Evolutionary conservation across 495 filamentous ascomycete genomes (phyloP), one percentile per base, ranked within the genome.

Genomic region (Echria macrotheca): DNA sequence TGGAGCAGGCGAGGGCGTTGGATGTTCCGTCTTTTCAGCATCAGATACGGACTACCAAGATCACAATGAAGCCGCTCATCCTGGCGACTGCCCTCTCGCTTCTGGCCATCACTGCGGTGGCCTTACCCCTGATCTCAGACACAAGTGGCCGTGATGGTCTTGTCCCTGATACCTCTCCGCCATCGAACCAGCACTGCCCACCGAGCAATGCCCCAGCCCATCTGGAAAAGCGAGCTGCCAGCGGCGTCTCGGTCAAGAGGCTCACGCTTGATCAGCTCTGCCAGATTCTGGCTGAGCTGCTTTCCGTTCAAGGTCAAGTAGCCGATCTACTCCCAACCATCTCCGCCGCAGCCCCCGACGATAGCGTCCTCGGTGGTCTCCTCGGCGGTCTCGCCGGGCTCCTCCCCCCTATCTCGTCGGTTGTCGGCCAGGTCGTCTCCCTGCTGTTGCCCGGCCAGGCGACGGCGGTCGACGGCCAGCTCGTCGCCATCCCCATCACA

Each of bases 1-100:
- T 17, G 12, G 23, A 6, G 5, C 33, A 41, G 19, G 5, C n/a
- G 38, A 25, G 22, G 38, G 38, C 24, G 15, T 17, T 9, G 36
- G 36, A 41, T 4, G 3, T 12, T 17, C 38, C 1, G 6, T 2
- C n/a, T 3, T 3, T 35, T 15, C 9, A 10, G 31, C 3, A 35
- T 3, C 31, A 35, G 17, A 10, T 3, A 3, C 12, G 9, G 17
- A 4, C 31, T 35, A 3, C 17, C n/a, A n/a, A 35, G 23, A 29
- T 5, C 46, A 44, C 19, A 26, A 48, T 48, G 35, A 48, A 48
- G 46, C 22, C 21, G 14, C 22, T 40, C 25, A n/a, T 40, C 46
- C 32, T n/a, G 12, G 5, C 12, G 9, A 18, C 14, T 26, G 6
- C 42, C 12, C n/a, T 48, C 14, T 11, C 39, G 14, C 22, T 48